These are phyloP conservation scores for Rhamnella rubrinervis DNA, from an alignment of 331 rosid species.

Conservation along the genomic window DNA sequence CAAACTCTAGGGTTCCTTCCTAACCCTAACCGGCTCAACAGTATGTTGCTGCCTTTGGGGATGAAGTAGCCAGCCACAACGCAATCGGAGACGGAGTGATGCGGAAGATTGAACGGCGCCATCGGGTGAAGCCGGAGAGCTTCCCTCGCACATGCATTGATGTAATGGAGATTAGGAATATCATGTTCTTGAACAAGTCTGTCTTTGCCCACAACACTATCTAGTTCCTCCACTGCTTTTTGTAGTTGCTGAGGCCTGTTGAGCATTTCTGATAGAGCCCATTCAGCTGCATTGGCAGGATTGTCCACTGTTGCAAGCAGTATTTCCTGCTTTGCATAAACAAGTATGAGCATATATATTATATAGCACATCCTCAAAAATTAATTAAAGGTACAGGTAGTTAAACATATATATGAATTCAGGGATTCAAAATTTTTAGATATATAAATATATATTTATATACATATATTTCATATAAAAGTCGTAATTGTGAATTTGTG, in stretches of 20 bases:
- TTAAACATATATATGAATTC: background rate
- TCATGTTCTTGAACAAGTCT: constrained; percentile 47
- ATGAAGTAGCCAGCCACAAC: constrained; percentile 34
- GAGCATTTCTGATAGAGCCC: constrained; percentile 45
- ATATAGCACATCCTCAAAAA: background rate
- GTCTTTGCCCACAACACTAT: constrained; percentile 31
- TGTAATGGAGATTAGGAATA: constrained; percentile 33
- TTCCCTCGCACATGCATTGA: constrained; percentile 42
- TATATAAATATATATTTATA: too few relatives aligned
- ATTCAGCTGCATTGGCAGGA: constrained; percentile 38
- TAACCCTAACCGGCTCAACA: constrained; percentile 33
- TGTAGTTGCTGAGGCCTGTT: constrained; percentile 35
- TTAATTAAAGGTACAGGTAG: too few relatives aligned
- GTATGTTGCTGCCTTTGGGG: constrained; percentile 43
- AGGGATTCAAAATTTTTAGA: background rate
- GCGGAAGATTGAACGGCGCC: constrained; percentile 37
- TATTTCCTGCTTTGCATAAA: constrained; percentile 30
- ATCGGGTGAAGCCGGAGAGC: constrained; percentile 47
- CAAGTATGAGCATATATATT: too few relatives aligned
- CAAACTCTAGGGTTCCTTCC: constrained; percentile 41
- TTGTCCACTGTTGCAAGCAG: constrained; percentile 34
- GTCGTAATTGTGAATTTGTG: background rate
- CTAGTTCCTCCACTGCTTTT: constrained; percentile 36
- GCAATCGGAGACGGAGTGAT: constrained; percentile 17
- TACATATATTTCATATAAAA: too few relatives aligned